Base-by-base conservation (phyloP, 2,329 filamentous ascomycete species). In the Talaromyces islandicus region DNA sequence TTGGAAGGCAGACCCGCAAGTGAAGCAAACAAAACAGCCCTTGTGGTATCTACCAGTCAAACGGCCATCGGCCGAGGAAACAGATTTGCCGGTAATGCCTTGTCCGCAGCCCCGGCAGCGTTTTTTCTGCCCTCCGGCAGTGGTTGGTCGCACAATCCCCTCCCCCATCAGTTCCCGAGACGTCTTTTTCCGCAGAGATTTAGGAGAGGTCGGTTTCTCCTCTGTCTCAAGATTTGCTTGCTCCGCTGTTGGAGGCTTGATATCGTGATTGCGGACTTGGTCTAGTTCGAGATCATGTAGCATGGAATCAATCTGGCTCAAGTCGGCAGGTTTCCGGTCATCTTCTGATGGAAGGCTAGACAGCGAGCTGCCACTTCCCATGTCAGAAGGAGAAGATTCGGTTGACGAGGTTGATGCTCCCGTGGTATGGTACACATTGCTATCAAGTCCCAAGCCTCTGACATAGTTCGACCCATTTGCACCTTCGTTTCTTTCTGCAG, bases 11-110 rank as follows among this genome's bases (percentile, higher is more conserved):
- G 87, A 83, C 11, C 81, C 80, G 78, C 94, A 99, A 1, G 89
- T 92, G 4, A 86, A 85, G 81, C 94, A 99, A 11, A 93, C 90
- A 71, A 99, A 97, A 73, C 93, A 99, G 4, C 88, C 84, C 73
- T 95, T 96, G 80, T 99, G 94, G 74, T 96, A 99, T 64, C 92
- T 88, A 10, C 94, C 94, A 0, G 91, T 96, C 25, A 99, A 80
- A 25, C 92, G 88, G 17, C 94, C 94, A 68, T 97, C 94, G 0
- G 92, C 92, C 14, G 92, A 96, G 35, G 93, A 96, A 60, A 99
- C 87, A 1, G 92, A 96, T 77, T 97, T 97, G 21, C 92, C 93
- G 51, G 86, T 84, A 67, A 99, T 97, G 7, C 83, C 78, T 52
- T 88, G 79, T 3, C 84, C 81, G 73, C 94, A 99, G 1, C 90